Evolutionary conservation across 108 stramenopile genomes (phyloP), one percentile per base, ranked within the genome.

Genomic region (Cyclotella kingstonii): DNA sequence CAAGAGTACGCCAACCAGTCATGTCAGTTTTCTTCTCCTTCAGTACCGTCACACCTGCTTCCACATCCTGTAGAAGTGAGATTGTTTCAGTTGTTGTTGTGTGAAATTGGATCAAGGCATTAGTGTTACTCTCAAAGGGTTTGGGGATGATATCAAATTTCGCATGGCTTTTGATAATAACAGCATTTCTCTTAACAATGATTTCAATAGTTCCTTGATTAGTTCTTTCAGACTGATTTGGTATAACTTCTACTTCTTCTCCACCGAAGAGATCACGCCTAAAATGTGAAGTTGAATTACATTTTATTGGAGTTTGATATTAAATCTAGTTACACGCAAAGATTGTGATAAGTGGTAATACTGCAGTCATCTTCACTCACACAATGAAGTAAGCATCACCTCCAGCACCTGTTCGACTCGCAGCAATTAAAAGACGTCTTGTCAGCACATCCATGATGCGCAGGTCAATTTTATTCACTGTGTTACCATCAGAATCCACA

Each of bases 311-410:
- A 65, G 40, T 54, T 33, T 15, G 18, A 66, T 15, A n/a, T 12
- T 36, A 7, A 27, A 48, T 28, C 0, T 10, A 31, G 28, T 30
- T 22, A 19, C 5, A 17, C 29, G 50, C 18, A 28, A 38, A 21
- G 6, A n/a, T n/a, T n/a, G n/a, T n/a, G n/a, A n/a, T n/a, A n/a
- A n/a, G n/a, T n/a, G n/a, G n/a, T n/a, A n/a, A n/a, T n/a, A n/a
- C n/a, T n/a, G n/a, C n/a, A n/a, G n/a, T n/a, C n/a, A n/a, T n/a
- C n/a, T n/a, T 29, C 28, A 80, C 74, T 64, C 51, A 54, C 54
- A 93, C 87, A 55, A 93, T 71, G 68, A 86, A 93, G 65, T 81
- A 87, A 5, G 91, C 86, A 79, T 93, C 91, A 6, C 91, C 91
- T 17, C 91, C 87, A 42, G 81, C 82, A n/a, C 91, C 87, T 6